phyloP scores from a whole-genome alignment of 225 moss, liverwort and hornwort species.

The Bryum argenteum region DNA sequence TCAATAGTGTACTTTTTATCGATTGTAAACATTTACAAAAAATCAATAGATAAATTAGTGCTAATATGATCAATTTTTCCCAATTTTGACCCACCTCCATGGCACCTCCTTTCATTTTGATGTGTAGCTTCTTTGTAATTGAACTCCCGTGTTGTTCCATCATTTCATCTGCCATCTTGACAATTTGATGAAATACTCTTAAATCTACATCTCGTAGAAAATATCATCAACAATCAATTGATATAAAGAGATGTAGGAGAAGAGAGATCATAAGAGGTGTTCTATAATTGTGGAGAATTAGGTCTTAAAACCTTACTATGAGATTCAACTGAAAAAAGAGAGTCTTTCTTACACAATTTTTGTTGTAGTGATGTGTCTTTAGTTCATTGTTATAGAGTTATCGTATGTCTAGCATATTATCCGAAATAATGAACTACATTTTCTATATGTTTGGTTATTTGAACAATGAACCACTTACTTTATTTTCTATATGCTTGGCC shows the following conservation, averaged over 20 bases:
- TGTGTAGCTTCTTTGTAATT: not conserved
- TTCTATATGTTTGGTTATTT: too few species aligned
- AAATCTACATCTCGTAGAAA: not conserved
- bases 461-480: too few species aligned
- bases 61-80: too few species aligned
- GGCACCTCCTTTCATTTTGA: slow-evolving; percentile 6
- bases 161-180: not conserved
- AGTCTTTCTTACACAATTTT: not conserved
- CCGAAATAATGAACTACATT: too few species aligned
- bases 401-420: too few species aligned
- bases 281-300: not conserved
- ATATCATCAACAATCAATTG: fast-evolving
- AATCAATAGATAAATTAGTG: fast-evolving
- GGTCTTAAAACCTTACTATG: not conserved
- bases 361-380: not conserved
- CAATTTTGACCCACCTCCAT: slow-evolving; percentile 4
- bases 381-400: not conserved
- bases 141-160: not conserved
- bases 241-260: not conserved
- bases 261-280: slow-evolving; percentile 8
- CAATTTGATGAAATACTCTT: not conserved
- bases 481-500: too few species aligned
- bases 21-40: fast-evolving
- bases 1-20: fast-evolving
- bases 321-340: not conserved